A percentile compares a stretch with the other conserved stretches of the same genome.
Evolutionary conservation across 208 protist genomes (phyloP).

Genomic region (Sergeia podlipaevii): DNA sequence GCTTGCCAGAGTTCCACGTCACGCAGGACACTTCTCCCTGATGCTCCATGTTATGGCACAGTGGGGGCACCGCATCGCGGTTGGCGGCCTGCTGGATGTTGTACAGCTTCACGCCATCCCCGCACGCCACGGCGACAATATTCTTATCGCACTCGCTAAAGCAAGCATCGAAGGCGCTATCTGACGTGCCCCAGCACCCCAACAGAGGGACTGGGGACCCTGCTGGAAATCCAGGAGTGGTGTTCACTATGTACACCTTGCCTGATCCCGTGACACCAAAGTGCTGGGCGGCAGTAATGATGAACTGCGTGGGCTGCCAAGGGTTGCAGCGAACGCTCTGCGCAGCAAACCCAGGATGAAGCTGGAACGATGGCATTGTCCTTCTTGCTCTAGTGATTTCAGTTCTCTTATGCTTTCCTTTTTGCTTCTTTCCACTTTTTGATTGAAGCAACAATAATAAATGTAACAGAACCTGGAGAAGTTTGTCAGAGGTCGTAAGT

Average conservation of each 20-base stretch:
- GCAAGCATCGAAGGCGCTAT: slow-evolving; percentile 83
- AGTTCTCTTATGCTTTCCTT: no score
- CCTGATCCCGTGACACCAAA: slow-evolving; percentile 84
- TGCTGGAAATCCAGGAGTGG: slow-evolving; percentile 37
- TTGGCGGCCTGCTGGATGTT: slow-evolving; percentile 68
- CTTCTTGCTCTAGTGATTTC: no score
- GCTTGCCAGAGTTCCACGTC: slow-evolving; percentile 63
- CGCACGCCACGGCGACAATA: slow-evolving; percentile 76
- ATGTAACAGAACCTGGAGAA: no score
- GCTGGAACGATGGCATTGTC: slow-evolving; percentile 81
- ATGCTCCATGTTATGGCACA: slow-evolving; percentile 75
- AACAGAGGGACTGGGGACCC: slow-evolving; percentile 53
- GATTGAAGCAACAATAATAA: no score
- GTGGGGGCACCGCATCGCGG: slow-evolving; percentile 67
- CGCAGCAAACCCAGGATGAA: slow-evolving; percentile 83
- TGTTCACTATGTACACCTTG: slow-evolving; percentile 89
- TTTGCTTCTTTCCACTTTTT: no score
- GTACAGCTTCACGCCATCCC: slow-evolving; percentile 88
- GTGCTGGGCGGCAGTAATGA: slow-evolving; percentile 73
- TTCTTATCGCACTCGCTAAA: slow-evolving; percentile 81
- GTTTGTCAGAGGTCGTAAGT: no score
- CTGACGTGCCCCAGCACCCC: slow-evolving; percentile 79
- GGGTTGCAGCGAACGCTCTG: slow-evolving; percentile 82
- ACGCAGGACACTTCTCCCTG: slow-evolving; percentile 81
- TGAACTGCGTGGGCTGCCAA: slow-evolving; percentile 75